These are phyloP conservation scores for Aristolochia californica DNA, from an alignment of 164 flowering plant species.

Conservation along the genomic window DNA sequence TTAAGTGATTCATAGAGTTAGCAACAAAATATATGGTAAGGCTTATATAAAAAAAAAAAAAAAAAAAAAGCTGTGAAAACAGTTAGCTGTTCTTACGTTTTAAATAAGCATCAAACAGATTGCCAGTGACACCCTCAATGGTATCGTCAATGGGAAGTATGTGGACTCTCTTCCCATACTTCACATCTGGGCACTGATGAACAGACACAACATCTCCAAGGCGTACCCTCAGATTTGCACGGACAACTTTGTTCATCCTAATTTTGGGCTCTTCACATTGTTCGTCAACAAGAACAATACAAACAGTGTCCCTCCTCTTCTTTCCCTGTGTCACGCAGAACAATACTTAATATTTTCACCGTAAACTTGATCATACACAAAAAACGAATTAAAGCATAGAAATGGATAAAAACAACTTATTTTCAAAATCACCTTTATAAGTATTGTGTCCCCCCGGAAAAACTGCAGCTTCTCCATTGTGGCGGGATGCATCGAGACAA, in stretches of 20 bases:
- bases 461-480: slow-evolving; percentile 35
- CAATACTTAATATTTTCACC: background rate
- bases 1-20: slow-evolving; percentile 6
- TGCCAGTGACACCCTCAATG: slow-evolving; percentile 17
- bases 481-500: slow-evolving; percentile 26
- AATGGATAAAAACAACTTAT: no score
- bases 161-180: slow-evolving; percentile 19
- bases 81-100: slow-evolving; percentile 9
- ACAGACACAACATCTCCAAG: slow-evolving; percentile 19
- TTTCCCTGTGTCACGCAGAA: slow-evolving; percentile 3
- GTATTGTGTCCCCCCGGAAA: slow-evolving; percentile 31
- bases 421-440: slow-evolving; percentile 12
- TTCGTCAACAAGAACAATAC: slow-evolving; percentile 15
- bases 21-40: background rate
- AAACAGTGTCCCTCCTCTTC: slow-evolving; percentile 14
- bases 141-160: slow-evolving; percentile 17
- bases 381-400: background rate
- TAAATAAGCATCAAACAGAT: slow-evolving; percentile 15
- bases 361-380: background rate
- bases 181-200: slow-evolving; percentile 19
- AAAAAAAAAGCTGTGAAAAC: background rate
- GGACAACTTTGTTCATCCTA: slow-evolving; percentile 18
- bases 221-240: slow-evolving; percentile 17
- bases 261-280: slow-evolving; percentile 17
- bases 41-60: slow-evolving; percentile 1